Evolutionary conservation across 306 rosid genomes (phyloP).

Genomic region (Hippophae tibetana): DNA sequence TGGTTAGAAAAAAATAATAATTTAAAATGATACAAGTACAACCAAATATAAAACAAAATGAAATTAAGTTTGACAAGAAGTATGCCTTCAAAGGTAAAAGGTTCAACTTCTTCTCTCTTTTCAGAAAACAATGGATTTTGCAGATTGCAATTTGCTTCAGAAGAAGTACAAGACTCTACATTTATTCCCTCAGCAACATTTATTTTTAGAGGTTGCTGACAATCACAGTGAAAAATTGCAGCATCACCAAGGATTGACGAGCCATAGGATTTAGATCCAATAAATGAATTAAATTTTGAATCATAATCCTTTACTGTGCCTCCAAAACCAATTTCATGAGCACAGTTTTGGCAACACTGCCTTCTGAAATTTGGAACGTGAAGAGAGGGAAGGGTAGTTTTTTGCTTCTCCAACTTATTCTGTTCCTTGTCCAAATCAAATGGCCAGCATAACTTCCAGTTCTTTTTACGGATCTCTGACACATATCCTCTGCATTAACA

Average conservation of each 20-base stretch:
- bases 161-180: constrained; percentile 32
- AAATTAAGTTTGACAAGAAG: constrained; percentile 15
- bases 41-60: background rate
- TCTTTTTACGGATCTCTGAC: constrained; percentile 63
- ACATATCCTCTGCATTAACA: constrained; percentile 68
- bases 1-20: constrained; percentile 14
- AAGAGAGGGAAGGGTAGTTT: constrained; percentile 43
- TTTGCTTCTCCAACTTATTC: constrained; percentile 34
- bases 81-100: constrained; percentile 36
- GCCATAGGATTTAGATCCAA: constrained; percentile 28
- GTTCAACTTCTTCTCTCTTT: constrained; percentile 40
- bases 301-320: constrained; percentile 26
- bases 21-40: background rate
- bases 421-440: constrained; percentile 39
- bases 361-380: constrained; percentile 52
- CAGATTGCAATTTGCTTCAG: constrained; percentile 21
- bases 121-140: constrained; percentile 25
- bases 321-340: constrained; percentile 28
- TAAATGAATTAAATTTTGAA: constrained; percentile 15
- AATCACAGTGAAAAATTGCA: constrained; percentile 28
- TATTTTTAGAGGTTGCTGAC: constrained; percentile 33
- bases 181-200: constrained; percentile 34
- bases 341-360: constrained; percentile 40
- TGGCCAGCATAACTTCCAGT: constrained; percentile 85
- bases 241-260: constrained; percentile 17